Percentiles rank a stretch among this genome's conserved stretches.
phyloP scores from a whole-genome alignment of 2,329 filamentous ascomycete genomes.

The Colletotrichum spinosum region DNA sequence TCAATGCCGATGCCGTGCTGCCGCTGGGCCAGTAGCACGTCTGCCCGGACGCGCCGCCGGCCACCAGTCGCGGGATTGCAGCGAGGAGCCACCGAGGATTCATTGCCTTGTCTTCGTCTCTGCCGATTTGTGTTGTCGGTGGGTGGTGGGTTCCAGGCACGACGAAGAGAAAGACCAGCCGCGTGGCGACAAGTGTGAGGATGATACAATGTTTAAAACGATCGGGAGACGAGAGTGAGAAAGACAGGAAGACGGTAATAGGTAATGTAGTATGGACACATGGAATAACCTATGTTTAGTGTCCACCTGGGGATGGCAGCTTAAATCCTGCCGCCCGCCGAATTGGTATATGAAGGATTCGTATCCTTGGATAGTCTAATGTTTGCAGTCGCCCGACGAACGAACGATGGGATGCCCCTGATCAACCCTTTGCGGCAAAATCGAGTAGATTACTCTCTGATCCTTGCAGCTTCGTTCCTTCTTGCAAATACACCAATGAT shows the following conservation, averaged over 20 bases:
- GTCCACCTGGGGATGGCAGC: too few species aligned
- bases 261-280: too few species aligned
- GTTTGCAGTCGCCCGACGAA: too few species aligned
- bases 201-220: background rate
- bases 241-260: too few species aligned
- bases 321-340: too few species aligned
- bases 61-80: background rate
- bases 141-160: too few species aligned
- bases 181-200: background rate
- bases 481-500: background rate
- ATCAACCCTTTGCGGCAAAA: background rate
- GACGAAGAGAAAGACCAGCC: background rate
- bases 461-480: background rate
- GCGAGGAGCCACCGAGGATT: slow-evolving; percentile 9
- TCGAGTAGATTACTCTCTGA: too few species aligned
- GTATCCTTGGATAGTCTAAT: too few species aligned
- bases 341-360: too few species aligned
- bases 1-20: background rate
- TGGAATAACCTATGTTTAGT: too few species aligned
- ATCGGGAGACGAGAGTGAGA: too few species aligned
- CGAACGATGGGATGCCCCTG: too few species aligned
- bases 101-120: slow-evolving; percentile 2
- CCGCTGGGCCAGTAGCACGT: slow-evolving; percentile 28
- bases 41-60: slow-evolving; percentile 16
- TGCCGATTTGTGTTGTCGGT: background rate